Evolutionary conservation across 441 rosid species (phyloP), one percentile per base, ranked within the genome.

Genomic region (Syzygium syzygioides): DNA sequence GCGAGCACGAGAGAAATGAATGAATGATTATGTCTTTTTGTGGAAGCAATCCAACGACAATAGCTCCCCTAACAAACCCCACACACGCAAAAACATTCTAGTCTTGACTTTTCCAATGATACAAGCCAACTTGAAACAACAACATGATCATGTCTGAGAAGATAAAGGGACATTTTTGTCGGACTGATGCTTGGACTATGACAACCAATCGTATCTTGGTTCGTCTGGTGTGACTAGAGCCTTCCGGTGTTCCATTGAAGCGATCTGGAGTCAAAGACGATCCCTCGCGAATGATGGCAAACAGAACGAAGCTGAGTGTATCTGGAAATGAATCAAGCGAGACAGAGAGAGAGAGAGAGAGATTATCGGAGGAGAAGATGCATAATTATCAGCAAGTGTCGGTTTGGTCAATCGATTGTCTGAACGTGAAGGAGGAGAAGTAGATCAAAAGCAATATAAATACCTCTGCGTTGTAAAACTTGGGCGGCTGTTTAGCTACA

Each of bases 281-380:
- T 50, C 66, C 86, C 66, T 89, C n/a, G 88, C 88, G 45, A 96
- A 95, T 79, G 95, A 89, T 86, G 99, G 99, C 87, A 96, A 93
- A 89, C 98, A 94, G 89, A 96, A 95, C 5, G 97, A 93, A 3
- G 96, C 98, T 11, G 96, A 90, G 90, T 95, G 98, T 48, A 94
- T 89, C 98, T 96, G 95, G 48, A 88, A 88, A 32, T 7, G 37
- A 32, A 76, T 13, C 41, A 30, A 30, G 4, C 28, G 25, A 37
- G 2, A 45, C 9, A 45, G 48, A 45, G 48, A 45, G 64, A 56
- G 59, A 71, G 45, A 41, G 45, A 41, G 45, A 41, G 45, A 41
- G 56, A 25, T 23, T 3, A 26, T 19, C 19, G 6, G n/a, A 28
- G 12, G 1, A 26, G 53, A 56, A 71, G 18, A 50, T 3, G 83